phyloP scores from a whole-genome alignment of 2,329 filamentous ascomycete species.

The Colletotrichum sp. region DNA sequence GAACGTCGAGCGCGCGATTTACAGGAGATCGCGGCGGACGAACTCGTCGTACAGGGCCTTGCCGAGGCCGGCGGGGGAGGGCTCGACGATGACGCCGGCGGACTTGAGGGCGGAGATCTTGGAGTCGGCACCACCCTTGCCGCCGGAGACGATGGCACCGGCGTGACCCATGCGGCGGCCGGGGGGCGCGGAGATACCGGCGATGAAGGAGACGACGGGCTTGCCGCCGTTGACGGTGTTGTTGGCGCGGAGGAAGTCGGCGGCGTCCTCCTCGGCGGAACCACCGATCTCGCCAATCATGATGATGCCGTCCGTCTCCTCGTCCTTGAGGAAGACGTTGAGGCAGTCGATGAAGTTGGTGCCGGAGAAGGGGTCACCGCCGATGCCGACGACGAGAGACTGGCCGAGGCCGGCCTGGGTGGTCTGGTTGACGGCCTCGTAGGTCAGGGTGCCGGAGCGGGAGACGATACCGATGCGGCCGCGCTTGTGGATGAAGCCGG shows the following conservation, averaged over 20 bases:
- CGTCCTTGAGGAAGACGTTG: slow-evolving; percentile 93
- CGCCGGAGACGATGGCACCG: slow-evolving; percentile 95
- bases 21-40: slow-evolving; percentile 94
- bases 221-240: slow-evolving; percentile 87
- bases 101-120: slow-evolving; percentile 95
- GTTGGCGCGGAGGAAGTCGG: slow-evolving; percentile 91
- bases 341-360: slow-evolving; percentile 99
- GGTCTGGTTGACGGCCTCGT: slow-evolving; percentile 99
- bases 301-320: slow-evolving; percentile 98
- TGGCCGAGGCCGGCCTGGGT: slow-evolving; percentile 96
- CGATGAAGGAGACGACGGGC: slow-evolving; percentile 97
- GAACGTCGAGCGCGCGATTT: slow-evolving; percentile 39
- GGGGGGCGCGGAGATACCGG: slow-evolving; percentile 95
- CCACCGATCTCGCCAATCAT: slow-evolving; percentile 99
- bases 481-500: slow-evolving; percentile 99
- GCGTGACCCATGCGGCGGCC: slow-evolving; percentile 98
- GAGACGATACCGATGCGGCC: slow-evolving; percentile 98
- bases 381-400: slow-evolving; percentile 97
- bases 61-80: slow-evolving; percentile 88
- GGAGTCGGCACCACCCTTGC: slow-evolving; percentile 96
- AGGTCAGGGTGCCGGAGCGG: slow-evolving; percentile 96
- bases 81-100: slow-evolving; percentile 95
- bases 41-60: slow-evolving; percentile 96
- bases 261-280: slow-evolving; percentile 95
- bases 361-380: slow-evolving; percentile 97